Conservation (phyloP, 2,329 filamentous ascomycete species). For the Aspergillus sp. region DNA sequence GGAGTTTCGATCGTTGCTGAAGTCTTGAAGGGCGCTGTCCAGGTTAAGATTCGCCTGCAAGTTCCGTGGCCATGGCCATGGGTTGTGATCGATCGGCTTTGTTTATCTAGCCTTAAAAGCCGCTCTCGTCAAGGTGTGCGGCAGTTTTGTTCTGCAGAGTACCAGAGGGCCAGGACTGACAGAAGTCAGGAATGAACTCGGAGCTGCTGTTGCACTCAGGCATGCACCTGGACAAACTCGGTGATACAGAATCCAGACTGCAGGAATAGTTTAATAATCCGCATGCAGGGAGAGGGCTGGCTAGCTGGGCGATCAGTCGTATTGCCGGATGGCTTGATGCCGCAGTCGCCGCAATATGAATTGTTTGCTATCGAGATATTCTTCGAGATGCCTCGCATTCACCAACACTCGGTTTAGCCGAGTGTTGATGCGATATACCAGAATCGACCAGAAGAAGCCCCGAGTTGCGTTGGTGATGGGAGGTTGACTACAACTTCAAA, state of each 20-base stretch:
- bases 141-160: not conserved
- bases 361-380: not conserved
- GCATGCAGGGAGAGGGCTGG: not conserved
- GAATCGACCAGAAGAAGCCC: too few species aligned
- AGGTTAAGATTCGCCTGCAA: not conserved
- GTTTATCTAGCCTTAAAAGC: not conserved
- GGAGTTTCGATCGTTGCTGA: not conserved
- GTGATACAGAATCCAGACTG: not conserved
- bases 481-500: too few species aligned
- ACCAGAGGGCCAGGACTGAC: not conserved
- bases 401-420: not conserved
- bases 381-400: not conserved
- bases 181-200: not conserved
- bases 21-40: not conserved
- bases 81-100: not conserved
- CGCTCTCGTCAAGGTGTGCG: not conserved
- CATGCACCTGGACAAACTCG: not conserved
- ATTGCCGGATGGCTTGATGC: not conserved
- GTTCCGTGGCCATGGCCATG: not conserved
- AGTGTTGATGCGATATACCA: too few species aligned
- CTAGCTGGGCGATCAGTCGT: not conserved
- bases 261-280: conserved; percentile 3
- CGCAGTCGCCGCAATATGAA: not conserved
- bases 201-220: not conserved
- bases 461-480: too few species aligned